phyloP scores from a whole-genome alignment of 73 alveolate genomes.

The Tetrahymena elliotti region DNA sequence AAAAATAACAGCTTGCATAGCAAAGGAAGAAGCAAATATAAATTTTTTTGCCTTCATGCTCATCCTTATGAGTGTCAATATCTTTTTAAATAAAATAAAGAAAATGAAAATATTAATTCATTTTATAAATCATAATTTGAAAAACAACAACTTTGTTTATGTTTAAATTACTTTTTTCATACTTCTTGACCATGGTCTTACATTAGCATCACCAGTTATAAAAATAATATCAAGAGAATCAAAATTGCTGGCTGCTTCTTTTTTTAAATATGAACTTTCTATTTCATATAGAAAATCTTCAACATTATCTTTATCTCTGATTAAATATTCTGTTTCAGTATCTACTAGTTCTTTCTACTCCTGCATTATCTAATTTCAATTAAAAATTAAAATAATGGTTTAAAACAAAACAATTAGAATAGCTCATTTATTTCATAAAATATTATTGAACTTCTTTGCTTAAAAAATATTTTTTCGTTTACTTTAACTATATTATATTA shows the following conservation, averaged over 20 bases:
- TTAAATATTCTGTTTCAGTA: constrained; percentile 39
- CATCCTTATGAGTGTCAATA: constrained; percentile 29
- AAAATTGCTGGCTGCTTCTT: constrained; percentile 36
- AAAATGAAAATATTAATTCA: no score
- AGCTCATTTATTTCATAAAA: no score
- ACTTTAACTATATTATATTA: constrained; percentile 25
- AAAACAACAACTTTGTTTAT: not conserved
- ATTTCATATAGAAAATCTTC: constrained; percentile 39
- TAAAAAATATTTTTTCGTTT: not conserved
- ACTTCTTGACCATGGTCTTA: constrained; percentile 36
- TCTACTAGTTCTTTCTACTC: constrained; percentile 36
- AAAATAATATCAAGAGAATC: constrained; percentile 34
- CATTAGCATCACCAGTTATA: constrained; percentile 33
- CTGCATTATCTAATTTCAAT: not conserved
- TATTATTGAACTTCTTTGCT: not conserved
- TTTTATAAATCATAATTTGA: not conserved
- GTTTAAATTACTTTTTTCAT: constrained; percentile 7
- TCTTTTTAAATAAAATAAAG: not conserved
- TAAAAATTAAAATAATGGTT: not conserved
- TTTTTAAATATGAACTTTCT: constrained; percentile 29
- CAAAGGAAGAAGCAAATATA: constrained; percentile 28
- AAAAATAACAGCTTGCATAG: constrained; percentile 29
- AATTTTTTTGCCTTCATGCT: constrained; percentile 32
- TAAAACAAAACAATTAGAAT: not conserved
- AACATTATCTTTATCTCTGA: constrained; percentile 26